Evolutionary conservation across 352 stramenopile genomes (phyloP).

Genomic region (Pythium insidiosum): DNA sequence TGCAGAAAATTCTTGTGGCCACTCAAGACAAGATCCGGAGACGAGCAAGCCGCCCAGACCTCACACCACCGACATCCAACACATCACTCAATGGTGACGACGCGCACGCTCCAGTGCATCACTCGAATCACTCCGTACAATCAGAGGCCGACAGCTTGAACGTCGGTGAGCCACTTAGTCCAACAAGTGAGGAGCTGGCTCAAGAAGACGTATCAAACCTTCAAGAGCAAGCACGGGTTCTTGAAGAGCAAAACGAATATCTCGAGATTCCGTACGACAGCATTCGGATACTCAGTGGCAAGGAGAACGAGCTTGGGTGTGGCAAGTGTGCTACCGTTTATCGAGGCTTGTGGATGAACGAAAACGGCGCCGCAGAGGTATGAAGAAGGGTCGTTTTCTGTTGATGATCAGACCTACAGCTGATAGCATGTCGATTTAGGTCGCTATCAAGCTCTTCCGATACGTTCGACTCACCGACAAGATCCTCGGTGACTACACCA

Average conservation of each 20-base stretch:
- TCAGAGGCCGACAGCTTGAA: too few species aligned
- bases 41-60: slow-evolving; percentile 18
- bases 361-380: slow-evolving; percentile 73
- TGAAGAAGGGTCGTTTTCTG: background rate
- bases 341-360: slow-evolving; percentile 80
- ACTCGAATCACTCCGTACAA: too few species aligned
- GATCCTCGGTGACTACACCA: slow-evolving; percentile 78
- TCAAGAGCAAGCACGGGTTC: slow-evolving; percentile 68
- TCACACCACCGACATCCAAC: too few species aligned
- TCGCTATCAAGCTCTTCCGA: slow-evolving; percentile 82
- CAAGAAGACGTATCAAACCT: slow-evolving; percentile 62
- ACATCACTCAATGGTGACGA: background rate
- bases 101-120: too few species aligned
- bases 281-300: slow-evolving; percentile 79
- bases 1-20: slow-evolving; percentile 76
- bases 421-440: slow-evolving; percentile 18
- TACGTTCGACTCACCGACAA: slow-evolving; percentile 86
- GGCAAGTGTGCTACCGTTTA: slow-evolving; percentile 85
- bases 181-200: slow-evolving; percentile 37
- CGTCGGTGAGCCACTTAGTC: too few species aligned
- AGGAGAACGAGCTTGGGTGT: slow-evolving; percentile 83
- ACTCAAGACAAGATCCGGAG: slow-evolving; percentile 80
- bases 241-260: slow-evolving; percentile 85
- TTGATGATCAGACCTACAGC: background rate
- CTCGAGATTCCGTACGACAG: slow-evolving; percentile 84